These are phyloP conservation scores for Polygonum maritimum DNA, from an alignment of 148 eudicot genomes.

Conservation along the genomic window DNA sequence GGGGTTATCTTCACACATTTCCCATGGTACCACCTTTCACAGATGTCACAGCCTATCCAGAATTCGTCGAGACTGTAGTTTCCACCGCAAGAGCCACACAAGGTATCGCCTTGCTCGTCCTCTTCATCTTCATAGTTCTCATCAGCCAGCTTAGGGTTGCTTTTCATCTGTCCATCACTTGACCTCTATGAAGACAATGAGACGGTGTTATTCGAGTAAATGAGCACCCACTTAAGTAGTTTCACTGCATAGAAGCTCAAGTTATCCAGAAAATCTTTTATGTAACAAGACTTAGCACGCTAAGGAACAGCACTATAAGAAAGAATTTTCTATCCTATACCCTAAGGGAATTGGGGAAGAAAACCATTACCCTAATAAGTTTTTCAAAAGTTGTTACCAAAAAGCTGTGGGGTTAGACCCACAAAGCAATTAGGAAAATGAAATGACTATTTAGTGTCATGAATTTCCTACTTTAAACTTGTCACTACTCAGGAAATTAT, in stretches of 20 bases:
- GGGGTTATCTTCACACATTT: constrained; percentile 87
- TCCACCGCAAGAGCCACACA: constrained; percentile 78
- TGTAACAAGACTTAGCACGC: neutral
- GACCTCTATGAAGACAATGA: constrained; percentile 48
- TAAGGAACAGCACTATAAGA: neutral
- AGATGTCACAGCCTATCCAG: constrained; percentile 83
- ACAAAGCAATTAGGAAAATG: neutral
- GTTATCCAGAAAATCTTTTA: neutral
- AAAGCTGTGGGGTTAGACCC: neutral
- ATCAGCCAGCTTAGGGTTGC: constrained; percentile 23
- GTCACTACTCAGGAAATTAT: neutral
- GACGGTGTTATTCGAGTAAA: neutral
- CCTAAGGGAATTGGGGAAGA: too few species aligned
- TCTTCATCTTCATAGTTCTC: constrained; percentile 66
- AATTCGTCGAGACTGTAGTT: constrained; percentile 78
- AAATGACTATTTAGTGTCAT: neutral
- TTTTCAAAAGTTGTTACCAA: neutral
- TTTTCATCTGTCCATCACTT: constrained; percentile 61
- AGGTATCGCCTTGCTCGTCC: constrained; percentile 70
- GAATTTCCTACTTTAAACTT: neutral
- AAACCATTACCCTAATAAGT: neutral
- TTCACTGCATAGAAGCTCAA: neutral
- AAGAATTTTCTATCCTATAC: too few species aligned
- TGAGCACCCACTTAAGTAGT: neutral
- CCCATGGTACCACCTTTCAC: constrained; percentile 85